Conservation (phyloP, 495 filamentous ascomycete species). For the Umbilicaria muhlenbergii region DNA sequence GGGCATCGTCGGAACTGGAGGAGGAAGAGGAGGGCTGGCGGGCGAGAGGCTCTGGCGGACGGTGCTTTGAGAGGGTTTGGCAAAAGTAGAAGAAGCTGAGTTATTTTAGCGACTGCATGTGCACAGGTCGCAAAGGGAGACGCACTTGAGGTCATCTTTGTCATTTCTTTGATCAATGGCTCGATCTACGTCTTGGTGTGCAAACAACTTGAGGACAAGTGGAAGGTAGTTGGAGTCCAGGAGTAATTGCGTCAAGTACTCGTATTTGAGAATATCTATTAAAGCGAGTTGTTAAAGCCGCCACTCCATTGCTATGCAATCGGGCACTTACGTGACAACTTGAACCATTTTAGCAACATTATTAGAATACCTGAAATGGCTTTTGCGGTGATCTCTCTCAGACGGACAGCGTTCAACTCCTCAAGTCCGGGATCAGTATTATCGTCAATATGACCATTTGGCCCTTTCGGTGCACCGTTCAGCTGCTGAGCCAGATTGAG, state of each 20-base stretch:
- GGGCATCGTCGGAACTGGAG: constrained; percentile 46
- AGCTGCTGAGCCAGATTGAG: constrained; percentile 9
- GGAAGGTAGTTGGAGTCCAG: constrained; percentile 91
- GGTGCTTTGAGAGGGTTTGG: constrained; percentile 37
- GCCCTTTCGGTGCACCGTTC: constrained; percentile 18
- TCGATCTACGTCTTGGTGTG: constrained; percentile 79
- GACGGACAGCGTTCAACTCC: constrained; percentile 64
- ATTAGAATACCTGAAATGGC: constrained; percentile 76
- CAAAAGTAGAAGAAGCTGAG: constrained; percentile 81
- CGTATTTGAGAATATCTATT: constrained; percentile 82
- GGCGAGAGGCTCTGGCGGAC: constrained; percentile 15
- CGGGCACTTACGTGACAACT: constrained; percentile 63
- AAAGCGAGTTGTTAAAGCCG: constrained; percentile 1
- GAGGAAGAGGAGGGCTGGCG: constrained; percentile 15
- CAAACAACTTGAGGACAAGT: constrained; percentile 79
- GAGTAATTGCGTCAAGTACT: constrained; percentile 85
- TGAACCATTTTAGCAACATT: constrained; percentile 88
- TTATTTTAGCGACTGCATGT: constrained; percentile 1
- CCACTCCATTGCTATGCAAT: background rate
- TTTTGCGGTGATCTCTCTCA: constrained; percentile 76
- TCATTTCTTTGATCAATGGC: constrained; percentile 76
- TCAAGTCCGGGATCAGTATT: constrained; percentile 34
- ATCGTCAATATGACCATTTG: constrained; percentile 17
- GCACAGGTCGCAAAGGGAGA: constrained; percentile 6
- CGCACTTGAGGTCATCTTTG: constrained; percentile 65